Conservation (phyloP, 176 grass and related monocot species). For the Avena eriantha region DNA sequence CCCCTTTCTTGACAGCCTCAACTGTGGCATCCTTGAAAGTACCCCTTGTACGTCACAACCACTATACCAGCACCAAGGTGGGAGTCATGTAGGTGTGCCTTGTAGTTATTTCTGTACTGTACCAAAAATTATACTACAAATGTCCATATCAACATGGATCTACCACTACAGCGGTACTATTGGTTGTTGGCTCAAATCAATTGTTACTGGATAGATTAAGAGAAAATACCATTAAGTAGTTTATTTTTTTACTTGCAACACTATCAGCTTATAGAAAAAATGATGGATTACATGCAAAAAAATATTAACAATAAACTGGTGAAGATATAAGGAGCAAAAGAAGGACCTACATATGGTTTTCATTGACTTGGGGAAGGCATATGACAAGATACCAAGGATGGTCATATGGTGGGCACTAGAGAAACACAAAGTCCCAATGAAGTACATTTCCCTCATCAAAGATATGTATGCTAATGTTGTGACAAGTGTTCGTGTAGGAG, state of each 20-base stretch:
- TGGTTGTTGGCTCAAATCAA: neutral
- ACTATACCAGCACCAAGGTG: neutral
- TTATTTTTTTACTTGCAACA: slow-evolving; percentile 10
- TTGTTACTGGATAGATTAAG: neutral
- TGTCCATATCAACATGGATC: neutral
- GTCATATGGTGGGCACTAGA: no score
- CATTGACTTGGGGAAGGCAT: no score
- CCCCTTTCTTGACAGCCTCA: neutral
- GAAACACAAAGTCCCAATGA: no score
- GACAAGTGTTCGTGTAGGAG: no score
- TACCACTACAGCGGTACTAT: neutral
- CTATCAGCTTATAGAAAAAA: neutral
- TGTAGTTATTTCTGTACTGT: neutral
- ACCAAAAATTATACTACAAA: neutral
- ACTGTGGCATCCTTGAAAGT: neutral
- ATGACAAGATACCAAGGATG: no score
- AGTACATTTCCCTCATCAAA: no score
- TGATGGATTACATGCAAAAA: neutral
- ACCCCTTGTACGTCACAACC: neutral
- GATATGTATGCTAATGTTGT: no score
- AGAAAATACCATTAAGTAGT: slow-evolving; percentile 9
- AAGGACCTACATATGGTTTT: no score
- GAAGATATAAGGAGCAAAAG: neutral
- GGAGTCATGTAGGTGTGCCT: neutral
- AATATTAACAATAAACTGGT: neutral